phyloP scores from a whole-genome alignment of 441 rosid genomes.

The Omphalea diandra region DNA sequence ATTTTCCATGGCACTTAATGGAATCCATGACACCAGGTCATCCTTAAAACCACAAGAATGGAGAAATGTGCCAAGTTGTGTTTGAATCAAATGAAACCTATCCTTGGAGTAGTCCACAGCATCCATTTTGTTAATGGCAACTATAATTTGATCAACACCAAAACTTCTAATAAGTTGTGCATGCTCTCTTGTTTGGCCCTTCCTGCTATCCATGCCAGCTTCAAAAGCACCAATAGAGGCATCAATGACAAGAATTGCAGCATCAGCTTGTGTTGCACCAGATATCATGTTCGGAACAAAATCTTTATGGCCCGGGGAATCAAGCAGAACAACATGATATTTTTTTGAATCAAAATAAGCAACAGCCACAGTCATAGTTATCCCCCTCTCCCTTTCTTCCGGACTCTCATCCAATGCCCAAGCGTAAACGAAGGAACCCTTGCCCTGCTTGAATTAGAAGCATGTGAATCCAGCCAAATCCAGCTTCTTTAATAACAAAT shows the following conservation, averaged over 20 bases:
- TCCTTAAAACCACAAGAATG: constrained; percentile 74
- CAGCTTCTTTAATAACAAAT: not conserved
- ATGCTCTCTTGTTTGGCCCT: constrained; percentile 97
- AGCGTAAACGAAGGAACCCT: constrained; percentile 96
- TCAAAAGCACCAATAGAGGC: constrained; percentile 92
- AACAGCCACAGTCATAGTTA: constrained; percentile 98
- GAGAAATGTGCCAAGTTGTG: constrained; percentile 70
- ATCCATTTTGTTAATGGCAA: constrained; percentile 95
- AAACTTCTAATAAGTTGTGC: constrained; percentile 92
- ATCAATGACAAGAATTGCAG: constrained; percentile 90
- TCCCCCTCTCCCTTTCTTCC: constrained; percentile 98
- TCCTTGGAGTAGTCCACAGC: constrained; percentile 70
- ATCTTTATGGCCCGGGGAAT: constrained; percentile 98
- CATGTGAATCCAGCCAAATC: constrained; percentile 17
- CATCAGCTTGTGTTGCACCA: constrained; percentile 98
- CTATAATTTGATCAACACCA: constrained; percentile 93
- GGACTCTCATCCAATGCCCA: constrained; percentile 99
- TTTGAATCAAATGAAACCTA: constrained; percentile 72
- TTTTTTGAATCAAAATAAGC: constrained; percentile 93
- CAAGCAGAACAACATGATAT: constrained; percentile 89
- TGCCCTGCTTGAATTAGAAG: constrained; percentile 59
- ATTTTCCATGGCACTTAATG: constrained; percentile 86
- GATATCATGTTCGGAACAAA: constrained; percentile 99
- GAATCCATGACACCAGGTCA: constrained; percentile 72
- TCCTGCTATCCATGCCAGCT: constrained; percentile 75